Evolutionary conservation across 257 asterid species (phyloP).

Genomic region (Agastache rugosa): DNA sequence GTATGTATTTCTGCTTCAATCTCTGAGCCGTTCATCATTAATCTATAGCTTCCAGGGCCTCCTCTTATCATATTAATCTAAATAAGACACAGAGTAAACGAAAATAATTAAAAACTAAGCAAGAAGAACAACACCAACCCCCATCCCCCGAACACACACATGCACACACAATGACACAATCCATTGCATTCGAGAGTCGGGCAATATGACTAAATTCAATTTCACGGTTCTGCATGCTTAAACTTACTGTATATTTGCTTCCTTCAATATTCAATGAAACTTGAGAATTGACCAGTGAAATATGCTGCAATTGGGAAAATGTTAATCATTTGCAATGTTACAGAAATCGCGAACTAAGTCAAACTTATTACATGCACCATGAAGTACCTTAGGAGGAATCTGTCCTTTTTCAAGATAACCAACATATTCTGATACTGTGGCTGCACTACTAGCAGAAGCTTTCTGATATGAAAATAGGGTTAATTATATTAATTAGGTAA

Average conservation of each 20-base stretch:
- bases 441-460: slow-evolving; percentile 98
- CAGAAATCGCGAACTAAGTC: slow-evolving; percentile 36
- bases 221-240: slow-evolving; percentile 17
- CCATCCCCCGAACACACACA: not conserved
- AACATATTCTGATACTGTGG: slow-evolving; percentile 92
- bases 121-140: slow-evolving; percentile 4
- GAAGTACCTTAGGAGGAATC: slow-evolving; percentile 93
- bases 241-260: slow-evolving; percentile 95
- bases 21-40: slow-evolving; percentile 83
- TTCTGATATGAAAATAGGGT: slow-evolving; percentile 63
- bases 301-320: slow-evolving; percentile 77
- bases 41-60: slow-evolving; percentile 92
- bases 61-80: slow-evolving; percentile 80
- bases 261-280: slow-evolving; percentile 98
- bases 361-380: slow-evolving; percentile 20
- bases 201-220: slow-evolving; percentile 23
- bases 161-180: slow-evolving; percentile 19
- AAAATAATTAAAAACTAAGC: slow-evolving; percentile 18
- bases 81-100: slow-evolving; percentile 27
- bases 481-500: slow-evolving; percentile 33
- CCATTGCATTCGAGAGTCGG: not conserved
- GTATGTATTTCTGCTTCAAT: slow-evolving; percentile 99
- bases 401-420: slow-evolving; percentile 99
- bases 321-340: slow-evolving; percentile 33
- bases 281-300: slow-evolving; percentile 92